Percentiles rank a stretch among this genome's conserved stretches.
Conservation (phyloP, 1,139 yeast species). For the Yarrowia galli region DNA sequence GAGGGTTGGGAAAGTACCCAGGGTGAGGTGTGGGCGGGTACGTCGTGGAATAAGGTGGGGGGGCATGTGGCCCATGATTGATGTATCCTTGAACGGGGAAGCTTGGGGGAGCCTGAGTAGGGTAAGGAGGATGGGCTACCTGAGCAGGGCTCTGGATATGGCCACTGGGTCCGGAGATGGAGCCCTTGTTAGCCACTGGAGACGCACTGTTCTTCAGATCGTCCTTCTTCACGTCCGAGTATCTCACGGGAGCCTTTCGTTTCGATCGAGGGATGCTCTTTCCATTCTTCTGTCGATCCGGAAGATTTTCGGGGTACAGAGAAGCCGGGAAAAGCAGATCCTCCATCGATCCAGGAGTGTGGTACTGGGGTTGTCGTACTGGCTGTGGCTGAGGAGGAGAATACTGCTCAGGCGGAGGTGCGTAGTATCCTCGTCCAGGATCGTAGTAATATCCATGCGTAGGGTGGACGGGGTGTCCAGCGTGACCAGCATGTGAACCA, state of each 20-base stretch:
- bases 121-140: not conserved
- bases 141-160: not conserved
- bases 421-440: not conserved
- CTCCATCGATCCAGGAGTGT: constrained; percentile 19
- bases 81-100: not conserved
- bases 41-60: no score
- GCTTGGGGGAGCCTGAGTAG: not conserved
- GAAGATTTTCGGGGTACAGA: constrained; percentile 27
- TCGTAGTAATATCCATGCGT: not conserved
- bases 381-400: not conserved
- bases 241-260: constrained; percentile 19
- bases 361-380: constrained; percentile 1
- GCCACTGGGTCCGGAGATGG: no score
- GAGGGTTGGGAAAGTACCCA: not conserved
- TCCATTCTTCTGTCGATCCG: constrained; percentile 15
- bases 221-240: constrained; percentile 22
- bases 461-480: not conserved
- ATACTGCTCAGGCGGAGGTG: constrained; percentile 1
- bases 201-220: not conserved
- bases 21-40: constrained; percentile 6
- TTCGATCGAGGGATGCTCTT: constrained; percentile 9
- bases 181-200: not conserved
- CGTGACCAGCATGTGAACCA: not conserved
- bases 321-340: constrained; percentile 22
- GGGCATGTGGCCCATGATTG: no score